Base-by-base conservation (phyloP, 768 basidiomycete species). In the Plicaturopsis crispa region DNA sequence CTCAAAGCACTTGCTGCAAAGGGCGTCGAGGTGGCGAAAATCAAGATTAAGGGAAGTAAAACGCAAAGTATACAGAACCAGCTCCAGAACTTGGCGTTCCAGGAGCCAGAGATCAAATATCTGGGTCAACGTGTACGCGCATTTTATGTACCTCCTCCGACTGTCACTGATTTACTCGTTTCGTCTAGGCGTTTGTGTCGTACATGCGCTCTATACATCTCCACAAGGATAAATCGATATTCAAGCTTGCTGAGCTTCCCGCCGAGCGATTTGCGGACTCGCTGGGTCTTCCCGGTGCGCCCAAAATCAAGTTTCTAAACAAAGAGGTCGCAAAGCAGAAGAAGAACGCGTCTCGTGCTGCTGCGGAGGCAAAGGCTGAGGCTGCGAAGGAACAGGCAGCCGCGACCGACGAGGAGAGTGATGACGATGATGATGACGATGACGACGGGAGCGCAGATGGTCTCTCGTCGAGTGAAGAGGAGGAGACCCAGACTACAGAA, bases 61-160 rank as follows among this genome's bases (percentile, higher is more conserved):
- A 85, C 85, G 32, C 78, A 82, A 51, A 79, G 72, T 46, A 79
- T 96, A 42, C 74, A 82, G 53, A 87, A 87, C 46, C 85, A 92
- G 57, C 67, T 98, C 32, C 96, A 99, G 60, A 89, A 79, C 38
- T 74, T 96, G 24, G 84, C 86, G 1, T 99, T 98, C 64, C 80
- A 91, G 62, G 91, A 93, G 42, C 88, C 92, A 0, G 92, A 99
- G 59, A 81, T 97, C 61, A 99, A 98, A 56, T 96, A 97, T 57
- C 75, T 99, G 7, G 96, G 84, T 7, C 94, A 98, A 57, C 66
- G 89, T 39, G 93, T 93, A 50, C 41, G 80, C 71, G 14, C 24
- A 30, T 28, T 16, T 42, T 33, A 20, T 24, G 23, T 30, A 17
- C 6, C 33, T 33, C 24, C 20, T n/a, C n/a, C n/a, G n/a, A n/a